Conservation (phyloP, 2,329 filamentous ascomycete species). For the Fusarium irregulare region DNA sequence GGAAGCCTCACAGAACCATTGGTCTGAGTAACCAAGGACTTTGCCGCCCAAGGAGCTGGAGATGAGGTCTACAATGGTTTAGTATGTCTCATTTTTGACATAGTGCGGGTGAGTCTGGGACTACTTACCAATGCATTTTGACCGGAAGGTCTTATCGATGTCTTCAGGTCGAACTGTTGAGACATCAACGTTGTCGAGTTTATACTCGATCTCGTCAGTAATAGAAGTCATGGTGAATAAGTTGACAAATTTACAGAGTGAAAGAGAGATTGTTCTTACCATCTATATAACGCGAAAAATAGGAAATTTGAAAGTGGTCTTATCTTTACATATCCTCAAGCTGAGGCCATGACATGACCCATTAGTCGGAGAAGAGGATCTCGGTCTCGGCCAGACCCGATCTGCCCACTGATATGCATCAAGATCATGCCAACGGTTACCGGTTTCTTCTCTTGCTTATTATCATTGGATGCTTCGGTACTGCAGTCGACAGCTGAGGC, state of each 20-base stretch:
- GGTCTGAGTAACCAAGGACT: slow-evolving; percentile 72
- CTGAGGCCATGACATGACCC: slow-evolving; percentile 13
- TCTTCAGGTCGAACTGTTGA: slow-evolving; percentile 62
- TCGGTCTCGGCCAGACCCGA: slow-evolving; percentile 52
- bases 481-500: slow-evolving; percentile 3
- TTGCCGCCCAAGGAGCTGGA: slow-evolving; percentile 71
- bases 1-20: slow-evolving; percentile 75
- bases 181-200: slow-evolving; percentile 65
- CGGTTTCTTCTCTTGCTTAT: slow-evolving; percentile 2
- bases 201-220: slow-evolving; percentile 63
- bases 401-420: slow-evolving; percentile 20
- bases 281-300: not conserved
- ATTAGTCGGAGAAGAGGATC: slow-evolving; percentile 38
- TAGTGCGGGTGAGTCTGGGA: not conserved
- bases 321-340: slow-evolving; percentile 37
- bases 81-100: not conserved
- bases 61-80: slow-evolving; percentile 63
- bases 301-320: slow-evolving; percentile 7
- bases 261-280: not conserved
- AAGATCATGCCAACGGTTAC: slow-evolving; percentile 13
- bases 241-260: not conserved
- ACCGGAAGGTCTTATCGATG: slow-evolving; percentile 71
- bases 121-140: slow-evolving; percentile 68
- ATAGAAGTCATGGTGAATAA: slow-evolving; percentile 50
- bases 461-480: slow-evolving; percentile 31